A percentile compares a stretch with the other conserved stretches of the same genome.
These are phyloP conservation scores for Cryptococcus maquisensis DNA, from an alignment of 1,284 basidiomycete species.

Conservation along the genomic window DNA sequence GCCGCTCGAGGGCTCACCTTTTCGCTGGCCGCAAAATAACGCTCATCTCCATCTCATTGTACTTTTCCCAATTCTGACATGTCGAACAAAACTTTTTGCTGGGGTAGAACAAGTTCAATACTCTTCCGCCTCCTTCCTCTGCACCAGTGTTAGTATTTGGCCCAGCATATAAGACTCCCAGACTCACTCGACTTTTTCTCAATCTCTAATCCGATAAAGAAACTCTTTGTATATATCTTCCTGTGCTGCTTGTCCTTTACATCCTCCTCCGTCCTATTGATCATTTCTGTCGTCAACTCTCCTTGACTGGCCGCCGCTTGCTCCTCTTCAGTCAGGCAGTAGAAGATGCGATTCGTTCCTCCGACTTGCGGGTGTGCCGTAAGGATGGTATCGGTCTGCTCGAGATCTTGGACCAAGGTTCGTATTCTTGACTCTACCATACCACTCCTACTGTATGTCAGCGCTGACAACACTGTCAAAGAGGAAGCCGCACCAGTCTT, in stretches of 20 bases:
- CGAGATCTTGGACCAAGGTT: conserved; percentile 94
- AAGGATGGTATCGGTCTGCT: conserved; percentile 85
- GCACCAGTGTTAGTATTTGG: neutral
- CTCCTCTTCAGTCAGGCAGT: conserved; percentile 82
- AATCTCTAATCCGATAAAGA: conserved; percentile 92
- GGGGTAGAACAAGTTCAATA: conserved; percentile 93
- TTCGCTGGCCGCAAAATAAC: conserved; percentile 91
- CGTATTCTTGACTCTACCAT: conserved; percentile 97
- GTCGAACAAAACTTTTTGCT: conserved; percentile 93
- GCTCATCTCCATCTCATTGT: conserved; percentile 87
- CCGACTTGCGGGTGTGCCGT: conserved; percentile 94
- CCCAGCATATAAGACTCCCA: too few relatives aligned
- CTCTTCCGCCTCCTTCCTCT: conserved; percentile 54
- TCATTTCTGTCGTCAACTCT: conserved; percentile 68
- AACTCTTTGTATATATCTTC: conserved; percentile 84
- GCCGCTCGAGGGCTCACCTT: conserved; percentile 57
- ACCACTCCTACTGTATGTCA: conserved; percentile 63
- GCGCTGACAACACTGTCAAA: neutral
- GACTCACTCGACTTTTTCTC: conserved; percentile 81
- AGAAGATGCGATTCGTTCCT: conserved; percentile 81
- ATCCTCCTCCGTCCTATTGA: conserved; percentile 72
- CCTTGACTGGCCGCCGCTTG: conserved; percentile 85
- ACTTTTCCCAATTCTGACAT: conserved; percentile 95
- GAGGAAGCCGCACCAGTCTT: conserved; percentile 73
- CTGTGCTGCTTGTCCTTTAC: conserved; percentile 72